phyloP scores from a whole-genome alignment of 2,329 filamentous ascomycete species.

The Paracorniculantispora psalliotae region DNA sequence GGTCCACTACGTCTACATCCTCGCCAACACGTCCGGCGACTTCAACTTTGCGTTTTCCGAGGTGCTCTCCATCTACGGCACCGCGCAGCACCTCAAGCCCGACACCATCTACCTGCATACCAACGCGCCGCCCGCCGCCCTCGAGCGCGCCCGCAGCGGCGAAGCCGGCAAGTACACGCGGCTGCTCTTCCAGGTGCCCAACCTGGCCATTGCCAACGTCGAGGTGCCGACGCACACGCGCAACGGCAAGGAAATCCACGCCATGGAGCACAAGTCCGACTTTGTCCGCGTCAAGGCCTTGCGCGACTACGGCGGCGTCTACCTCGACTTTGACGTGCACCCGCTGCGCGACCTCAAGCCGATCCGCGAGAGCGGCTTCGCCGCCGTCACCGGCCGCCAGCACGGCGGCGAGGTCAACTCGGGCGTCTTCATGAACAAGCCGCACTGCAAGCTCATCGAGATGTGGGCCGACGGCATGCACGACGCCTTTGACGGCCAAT shows the following conservation, averaged over 20 bases:
- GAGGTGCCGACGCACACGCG: slow-evolving; percentile 13
- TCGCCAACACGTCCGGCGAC: slow-evolving; percentile 14
- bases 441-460: neutral
- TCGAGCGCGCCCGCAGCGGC: slow-evolving; percentile 8
- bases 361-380: slow-evolving; percentile 16
- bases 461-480: slow-evolving; percentile 17
- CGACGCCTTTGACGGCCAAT: slow-evolving; percentile 20
- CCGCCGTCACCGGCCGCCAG: slow-evolving; percentile 13
- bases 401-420: slow-evolving; percentile 15
- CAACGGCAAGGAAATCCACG: slow-evolving; percentile 15
- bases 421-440: slow-evolving; percentile 14
- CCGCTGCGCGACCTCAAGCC: slow-evolving; percentile 13
- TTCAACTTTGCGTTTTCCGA: slow-evolving; percentile 20
- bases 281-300: slow-evolving; percentile 20
- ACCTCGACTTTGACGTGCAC: slow-evolving; percentile 17
- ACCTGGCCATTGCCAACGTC: slow-evolving; percentile 6
- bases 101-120: slow-evolving; percentile 23
- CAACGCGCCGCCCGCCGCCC: slow-evolving; percentile 15
- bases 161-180: slow-evolving; percentile 18
- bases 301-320: slow-evolving; percentile 15
- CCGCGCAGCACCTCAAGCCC: slow-evolving; percentile 17
- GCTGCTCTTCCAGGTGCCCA: slow-evolving; percentile 18
- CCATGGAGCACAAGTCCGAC: slow-evolving; percentile 21
- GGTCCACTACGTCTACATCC: slow-evolving; percentile 22
- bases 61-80: slow-evolving; percentile 21